phyloP scores from a whole-genome alignment of 2,329 filamentous ascomycete genomes.

The Fonsecaea multimorphosa region DNA sequence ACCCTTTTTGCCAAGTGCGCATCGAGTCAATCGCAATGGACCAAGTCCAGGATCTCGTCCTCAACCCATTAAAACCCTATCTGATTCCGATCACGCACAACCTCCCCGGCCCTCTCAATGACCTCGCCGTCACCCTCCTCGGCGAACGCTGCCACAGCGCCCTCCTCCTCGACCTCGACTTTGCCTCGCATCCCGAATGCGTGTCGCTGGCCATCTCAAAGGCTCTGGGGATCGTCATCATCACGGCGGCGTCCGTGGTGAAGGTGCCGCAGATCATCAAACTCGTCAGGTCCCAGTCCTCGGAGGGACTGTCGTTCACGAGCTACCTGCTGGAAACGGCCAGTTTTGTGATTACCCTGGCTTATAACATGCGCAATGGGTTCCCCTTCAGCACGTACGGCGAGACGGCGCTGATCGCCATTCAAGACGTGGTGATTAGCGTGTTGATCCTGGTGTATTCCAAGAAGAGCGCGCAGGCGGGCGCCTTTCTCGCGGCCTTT shows the following conservation, averaged over 20 bases:
- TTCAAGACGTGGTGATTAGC: constrained; percentile 89
- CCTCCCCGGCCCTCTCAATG: constrained; percentile 75
- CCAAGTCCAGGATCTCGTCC: constrained; percentile 48
- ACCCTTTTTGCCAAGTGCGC: background rate
- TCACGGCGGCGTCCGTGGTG: constrained; percentile 86
- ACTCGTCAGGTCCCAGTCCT: constrained; percentile 78
- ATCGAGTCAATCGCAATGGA: constrained; percentile 46
- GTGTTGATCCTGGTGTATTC: constrained; percentile 85
- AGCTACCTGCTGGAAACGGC: constrained; percentile 91
- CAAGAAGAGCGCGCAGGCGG: constrained; percentile 70
- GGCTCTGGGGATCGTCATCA: constrained; percentile 89
- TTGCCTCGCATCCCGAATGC: constrained; percentile 74
- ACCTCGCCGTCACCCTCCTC: constrained; percentile 78
- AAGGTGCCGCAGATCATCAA: constrained; percentile 98
- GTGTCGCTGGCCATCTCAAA: constrained; percentile 91
- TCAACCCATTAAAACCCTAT: constrained; percentile 53
- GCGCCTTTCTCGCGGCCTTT: constrained; percentile 77
- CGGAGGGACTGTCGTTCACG: constrained; percentile 84
- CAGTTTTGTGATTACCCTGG: constrained; percentile 84
- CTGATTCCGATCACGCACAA: constrained; percentile 73
- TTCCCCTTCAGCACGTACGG: constrained; percentile 98
- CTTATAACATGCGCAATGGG: constrained; percentile 87
- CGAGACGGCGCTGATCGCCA: constrained; percentile 88
- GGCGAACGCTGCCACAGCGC: constrained; percentile 83
- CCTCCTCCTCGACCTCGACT: constrained; percentile 82